phyloP scores from a whole-genome alignment of 345 rosid species.

The Salix koriyanagi region DNA sequence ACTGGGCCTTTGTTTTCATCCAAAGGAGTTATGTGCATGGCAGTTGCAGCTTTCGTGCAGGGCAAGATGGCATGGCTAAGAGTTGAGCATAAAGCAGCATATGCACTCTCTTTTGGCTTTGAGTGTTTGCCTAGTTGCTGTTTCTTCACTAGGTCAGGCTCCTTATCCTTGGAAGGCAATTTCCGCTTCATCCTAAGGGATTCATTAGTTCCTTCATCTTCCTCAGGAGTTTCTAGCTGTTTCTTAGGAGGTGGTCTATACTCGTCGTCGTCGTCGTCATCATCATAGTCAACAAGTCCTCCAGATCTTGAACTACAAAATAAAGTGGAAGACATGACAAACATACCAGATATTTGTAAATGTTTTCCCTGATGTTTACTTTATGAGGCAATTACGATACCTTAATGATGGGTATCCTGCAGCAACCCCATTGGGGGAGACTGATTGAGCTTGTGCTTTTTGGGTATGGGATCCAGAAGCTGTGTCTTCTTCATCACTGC shows the following conservation, averaged over 20 bases:
- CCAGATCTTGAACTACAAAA: slow-evolving; percentile 57
- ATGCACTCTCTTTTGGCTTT: slow-evolving; percentile 59
- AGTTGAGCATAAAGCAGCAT: slow-evolving; percentile 77
- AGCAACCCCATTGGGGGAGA: slow-evolving; percentile 68
- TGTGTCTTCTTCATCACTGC: slow-evolving; percentile 92
- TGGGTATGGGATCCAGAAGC: slow-evolving; percentile 61
- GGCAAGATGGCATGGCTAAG: slow-evolving; percentile 82
- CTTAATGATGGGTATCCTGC: slow-evolving; percentile 49
- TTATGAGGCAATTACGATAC: slow-evolving; percentile 31
- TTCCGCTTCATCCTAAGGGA: slow-evolving; percentile 64
- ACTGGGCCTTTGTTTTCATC: slow-evolving; percentile 36
- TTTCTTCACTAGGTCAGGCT: slow-evolving; percentile 56
- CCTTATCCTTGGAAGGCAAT: slow-evolving; percentile 54
- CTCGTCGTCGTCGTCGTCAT: slow-evolving; percentile 96
- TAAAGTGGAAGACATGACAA: background rate
- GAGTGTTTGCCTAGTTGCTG: slow-evolving; percentile 53
- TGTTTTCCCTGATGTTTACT: background rate
- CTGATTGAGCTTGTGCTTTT: slow-evolving; percentile 52
- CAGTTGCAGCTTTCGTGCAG: slow-evolving; percentile 47
- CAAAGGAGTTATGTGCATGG: slow-evolving; percentile 21
- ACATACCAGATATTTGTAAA: background rate
- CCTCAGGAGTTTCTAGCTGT: slow-evolving; percentile 53
- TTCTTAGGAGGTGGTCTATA: slow-evolving; percentile 85
- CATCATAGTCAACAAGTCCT: slow-evolving; percentile 93
- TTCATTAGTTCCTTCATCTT: slow-evolving; percentile 67